Base-by-base conservation (phyloP, 2,329 filamentous ascomycete genomes). In the Mycocentrospora acerina region DNA sequence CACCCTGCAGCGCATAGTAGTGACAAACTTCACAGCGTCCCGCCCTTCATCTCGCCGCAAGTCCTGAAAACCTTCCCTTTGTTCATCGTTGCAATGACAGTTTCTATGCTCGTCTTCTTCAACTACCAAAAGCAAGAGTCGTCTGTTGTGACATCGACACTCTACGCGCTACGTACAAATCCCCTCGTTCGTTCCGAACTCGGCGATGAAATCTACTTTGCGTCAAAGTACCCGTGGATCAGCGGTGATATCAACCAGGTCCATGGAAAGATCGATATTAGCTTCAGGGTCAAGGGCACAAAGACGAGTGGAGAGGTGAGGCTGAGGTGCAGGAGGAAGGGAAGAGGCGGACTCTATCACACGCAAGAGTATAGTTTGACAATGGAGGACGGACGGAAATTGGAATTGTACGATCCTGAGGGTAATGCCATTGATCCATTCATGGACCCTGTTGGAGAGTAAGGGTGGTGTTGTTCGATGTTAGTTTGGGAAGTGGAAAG, bases 101-200 rank as follows among this genome's bases (percentile, higher is more conserved):
- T 78, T 38, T 85, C 84, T 52, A 83, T 84, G 51, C 73, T 94
- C 44, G 88, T 86, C 54, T 96, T 98, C 69, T 97, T 98, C 85
- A 98, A 98, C 79, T 97, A 98, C 80, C 91, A 98, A 69, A 96
- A 96, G 69, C 82, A 84, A 40, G 89, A 87, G n/a, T 89, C 83
- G 17, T 87, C 86, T 37, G 87, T 75, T 12, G 71, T 96, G n/a
- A 82, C 82, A 38, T 88, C 86, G 38, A 93, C 90, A 4, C 80
- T 98, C 18, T 98, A 97, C 75, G 87, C 91, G 1, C 79, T 98
- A 48, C 87, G 93, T 49, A 94, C 88, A 3, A 89, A 85, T 40
- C 72, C 80, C 3, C 71, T 75, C 42, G 93, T 90, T 30, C 82
- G 90, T 59, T 83, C 82, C 40, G 72, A 85, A 30, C 79, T 98